Base-by-base conservation (phyloP, 2,329 filamentous ascomycete species). In the Fusarium oligoseptatum region DNA sequence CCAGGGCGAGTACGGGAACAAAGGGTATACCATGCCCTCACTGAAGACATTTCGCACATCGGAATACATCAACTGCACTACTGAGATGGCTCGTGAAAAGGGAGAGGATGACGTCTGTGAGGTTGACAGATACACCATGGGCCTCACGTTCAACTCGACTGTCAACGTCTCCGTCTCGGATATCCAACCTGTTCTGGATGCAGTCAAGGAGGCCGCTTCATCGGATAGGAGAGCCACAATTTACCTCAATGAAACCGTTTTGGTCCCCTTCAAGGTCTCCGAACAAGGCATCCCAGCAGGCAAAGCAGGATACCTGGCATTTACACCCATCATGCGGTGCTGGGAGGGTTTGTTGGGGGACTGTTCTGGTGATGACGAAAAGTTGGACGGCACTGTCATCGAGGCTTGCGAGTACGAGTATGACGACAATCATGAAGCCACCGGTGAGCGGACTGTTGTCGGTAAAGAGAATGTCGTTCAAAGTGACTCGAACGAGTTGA, bases 61-160 rank as follows among this genome's bases (percentile, higher is more conserved):
- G 15, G 43, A 50, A 34, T 20, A 50, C 4, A 20, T 43, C 10
- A 50, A 64, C 12, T 64, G 50, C n/a, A 57, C 48, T 6, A 24
- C 15, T 11, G 37, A 64, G 3, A 0, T 22, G 1, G 34, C 36
- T 24, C 32, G 24, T 4, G 5, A 41, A n/a, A n/a, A 56, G n/a
- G 61, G 61, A 27, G 34, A 32, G 2, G 22, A 34, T 11, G 60
- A 36, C 7, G 7, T 27, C 2, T 64, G 61, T n/a, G 17, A 57
- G 4, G 22, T n/a, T 22, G 37, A 57, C 10, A 27, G 61, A 15
- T 64, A 45, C 12, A 57, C 17, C 7, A 64, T 58, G 50, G 50
- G 37, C 1, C 55, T 64, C n/a, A 58, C 36, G 8, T n/a, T 45
- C n/a, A 58, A 58, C 62, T 58, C 62, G 1, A 64, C 62, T 10